phyloP scores from a whole-genome alignment of 2,329 filamentous ascomycete genomes.

The Ophidiomyces ophidiicola region DNA sequence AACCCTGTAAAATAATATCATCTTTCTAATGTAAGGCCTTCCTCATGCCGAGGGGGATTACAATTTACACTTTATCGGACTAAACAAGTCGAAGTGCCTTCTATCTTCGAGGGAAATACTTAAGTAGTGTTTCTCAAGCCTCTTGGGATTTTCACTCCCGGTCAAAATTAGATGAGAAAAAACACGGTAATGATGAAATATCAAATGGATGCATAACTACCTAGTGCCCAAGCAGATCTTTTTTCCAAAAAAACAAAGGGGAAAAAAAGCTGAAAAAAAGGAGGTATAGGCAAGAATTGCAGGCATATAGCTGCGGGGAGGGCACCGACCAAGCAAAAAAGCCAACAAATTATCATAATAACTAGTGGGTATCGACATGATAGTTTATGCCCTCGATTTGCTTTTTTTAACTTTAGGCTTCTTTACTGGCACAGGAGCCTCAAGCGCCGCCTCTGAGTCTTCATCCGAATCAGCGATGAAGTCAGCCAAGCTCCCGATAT shows the following conservation, averaged over 20 bases:
- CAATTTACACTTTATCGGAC: not conserved
- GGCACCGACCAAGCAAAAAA: too few species aligned
- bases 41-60: not conserved
- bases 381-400: conserved; percentile 1
- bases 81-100: not conserved
- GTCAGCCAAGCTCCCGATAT: conserved; percentile 39
- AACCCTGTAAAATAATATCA: not conserved
- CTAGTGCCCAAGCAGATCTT: not conserved
- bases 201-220: not conserved
- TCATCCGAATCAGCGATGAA: conserved; percentile 39
- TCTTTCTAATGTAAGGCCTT: not conserved
- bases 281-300: too few species aligned
- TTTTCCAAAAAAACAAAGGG: not conserved
- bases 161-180: not conserved
- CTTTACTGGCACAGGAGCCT: conserved; percentile 25
- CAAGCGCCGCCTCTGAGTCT: conserved; percentile 21
- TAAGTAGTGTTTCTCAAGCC: not conserved
- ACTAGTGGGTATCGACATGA: not conserved
- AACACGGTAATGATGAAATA: not conserved
- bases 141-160: too few species aligned
- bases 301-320: too few species aligned
- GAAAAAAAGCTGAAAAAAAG: not conserved
- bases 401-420: conserved; percentile 20
- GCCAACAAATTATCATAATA: not conserved
- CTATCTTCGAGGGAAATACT: not conserved